Evolutionary conservation across 2,329 filamentous ascomycete genomes (phyloP), one percentile per base, ranked within the genome.

Genomic region (Aspergillus transmontanensis): DNA sequence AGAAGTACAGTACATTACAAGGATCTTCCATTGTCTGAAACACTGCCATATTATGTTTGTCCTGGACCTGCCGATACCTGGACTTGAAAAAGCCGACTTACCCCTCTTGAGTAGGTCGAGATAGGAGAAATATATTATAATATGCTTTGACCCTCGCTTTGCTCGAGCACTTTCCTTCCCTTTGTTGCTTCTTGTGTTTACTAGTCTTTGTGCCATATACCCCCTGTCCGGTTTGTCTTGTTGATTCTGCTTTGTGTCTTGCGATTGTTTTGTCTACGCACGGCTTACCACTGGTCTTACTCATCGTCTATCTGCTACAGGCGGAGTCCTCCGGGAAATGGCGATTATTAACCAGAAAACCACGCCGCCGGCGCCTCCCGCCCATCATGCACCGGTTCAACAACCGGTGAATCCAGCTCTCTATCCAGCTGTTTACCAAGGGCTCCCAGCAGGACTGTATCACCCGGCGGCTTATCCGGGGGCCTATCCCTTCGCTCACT

Each of bases 321-420:
- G 30, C 32, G 51, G 51, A 11, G 30, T 46, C 30, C 57, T 56
- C 57, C 51, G 48, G 39, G 58, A 41, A 21, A 67, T 71, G 68
- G 67, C 60, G 23, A 50, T 66, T 28, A 65, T 69, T 58, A 69
- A 69, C 60, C 61, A 59, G 26, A 68, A 66, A 55, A 62, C 65
- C 61, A 59, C 66, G 57, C 69, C 69, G 4, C 64, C 62, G 21
- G 62, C 65, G 26, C 61, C 66, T 53, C 67, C 64, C 36, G 30
- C 59, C 36, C 68, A 70, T 58, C 64, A 65, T 43, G 61, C 59
- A 16, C 61, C 66, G 21, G 55, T 43, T 56, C 64, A 62, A 26
- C 51, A 32, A 2, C 32, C n/a, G 1, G 30, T 55, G 16, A 19
- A 41, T 16, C 32, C 51, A 10, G 51, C 51, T 6, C n/a, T 23